These are phyloP conservation scores for Colletotrichum sp. DNA, from an alignment of 2,329 filamentous ascomycete species.

Conservation along the genomic window DNA sequence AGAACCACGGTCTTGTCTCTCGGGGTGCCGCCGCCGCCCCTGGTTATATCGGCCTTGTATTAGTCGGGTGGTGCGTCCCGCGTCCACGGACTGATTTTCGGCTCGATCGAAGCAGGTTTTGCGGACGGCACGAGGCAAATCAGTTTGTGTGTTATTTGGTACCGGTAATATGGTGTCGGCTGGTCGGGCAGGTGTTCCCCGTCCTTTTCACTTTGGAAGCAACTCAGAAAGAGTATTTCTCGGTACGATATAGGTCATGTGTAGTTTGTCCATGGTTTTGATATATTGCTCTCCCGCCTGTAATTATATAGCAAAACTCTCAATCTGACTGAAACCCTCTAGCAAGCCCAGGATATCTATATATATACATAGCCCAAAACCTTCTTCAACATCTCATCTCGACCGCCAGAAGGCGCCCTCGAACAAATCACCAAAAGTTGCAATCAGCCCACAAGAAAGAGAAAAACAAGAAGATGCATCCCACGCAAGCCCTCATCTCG, in stretches of 20 bases:
- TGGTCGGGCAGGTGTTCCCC: background rate
- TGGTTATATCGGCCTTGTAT: background rate
- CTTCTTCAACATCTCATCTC: background rate
- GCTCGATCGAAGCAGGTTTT: background rate
- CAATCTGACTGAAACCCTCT: background rate
- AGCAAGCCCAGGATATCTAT: background rate
- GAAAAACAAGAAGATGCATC: background rate
- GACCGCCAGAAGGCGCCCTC: background rate
- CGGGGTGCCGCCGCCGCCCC: background rate
- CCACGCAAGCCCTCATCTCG: slow-evolving; percentile 19
- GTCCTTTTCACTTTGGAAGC: background rate
- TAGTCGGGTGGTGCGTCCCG: background rate
- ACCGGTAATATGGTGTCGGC: background rate
- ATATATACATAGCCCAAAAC: background rate
- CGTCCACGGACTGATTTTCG: background rate
- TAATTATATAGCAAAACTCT: background rate
- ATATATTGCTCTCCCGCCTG: background rate
- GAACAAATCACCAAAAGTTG: too few species aligned
- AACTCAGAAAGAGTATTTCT: background rate
- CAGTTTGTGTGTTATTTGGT: background rate
- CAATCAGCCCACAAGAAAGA: too few species aligned
- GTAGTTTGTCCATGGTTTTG: background rate
- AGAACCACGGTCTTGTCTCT: background rate
- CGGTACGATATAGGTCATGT: background rate
- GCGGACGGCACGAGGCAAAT: background rate